Evolutionary conservation across 345 rosid species (phyloP).

Genomic region (Kandelia obovata): DNA sequence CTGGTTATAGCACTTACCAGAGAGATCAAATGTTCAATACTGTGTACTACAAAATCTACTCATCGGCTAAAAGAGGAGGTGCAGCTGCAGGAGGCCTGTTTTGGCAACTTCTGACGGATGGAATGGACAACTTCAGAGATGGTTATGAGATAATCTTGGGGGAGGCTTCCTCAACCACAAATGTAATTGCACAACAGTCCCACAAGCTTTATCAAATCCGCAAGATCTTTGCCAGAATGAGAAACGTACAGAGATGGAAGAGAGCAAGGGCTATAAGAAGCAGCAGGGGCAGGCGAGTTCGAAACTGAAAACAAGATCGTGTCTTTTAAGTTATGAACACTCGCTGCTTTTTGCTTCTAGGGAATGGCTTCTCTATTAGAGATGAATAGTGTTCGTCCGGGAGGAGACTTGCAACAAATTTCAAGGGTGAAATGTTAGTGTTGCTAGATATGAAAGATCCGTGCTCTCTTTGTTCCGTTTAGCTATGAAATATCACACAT

Average conservation of each 20-base stretch:
- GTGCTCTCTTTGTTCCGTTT: too few relatives aligned
- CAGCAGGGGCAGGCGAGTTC: constrained; percentile 29
- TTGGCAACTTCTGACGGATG: constrained; percentile 31
- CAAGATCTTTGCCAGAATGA: constrained; percentile 61
- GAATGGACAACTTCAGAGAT: constrained; percentile 27
- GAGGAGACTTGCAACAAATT: constrained; percentile 15
- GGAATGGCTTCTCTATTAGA: constrained; percentile 32
- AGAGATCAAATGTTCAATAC: constrained; percentile 27
- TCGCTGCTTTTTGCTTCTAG: neutral
- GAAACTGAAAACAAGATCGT: constrained; percentile 28
- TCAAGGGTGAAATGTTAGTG: too few relatives aligned
- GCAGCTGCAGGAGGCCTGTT: constrained; percentile 35
- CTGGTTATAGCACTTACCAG: constrained; percentile 20
- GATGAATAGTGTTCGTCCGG: constrained; percentile 50
- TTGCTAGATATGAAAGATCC: too few relatives aligned
- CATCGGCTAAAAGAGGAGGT: constrained; percentile 31
- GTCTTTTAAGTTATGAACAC: neutral
- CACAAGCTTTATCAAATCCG: constrained; percentile 58
- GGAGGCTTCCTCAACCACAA: constrained; percentile 55
- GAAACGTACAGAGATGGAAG: constrained; percentile 61
- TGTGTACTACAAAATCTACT: constrained; percentile 26
- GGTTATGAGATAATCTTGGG: constrained; percentile 28
- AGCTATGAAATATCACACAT: too few relatives aligned
- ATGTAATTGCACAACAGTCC: constrained; percentile 66
- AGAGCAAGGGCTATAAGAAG: constrained; percentile 42